A percentile compares a stretch with the other conserved stretches of the same genome.
These are phyloP conservation scores for Salix brachista DNA, from an alignment of 345 rosid genomes.

Conservation along the genomic window DNA sequence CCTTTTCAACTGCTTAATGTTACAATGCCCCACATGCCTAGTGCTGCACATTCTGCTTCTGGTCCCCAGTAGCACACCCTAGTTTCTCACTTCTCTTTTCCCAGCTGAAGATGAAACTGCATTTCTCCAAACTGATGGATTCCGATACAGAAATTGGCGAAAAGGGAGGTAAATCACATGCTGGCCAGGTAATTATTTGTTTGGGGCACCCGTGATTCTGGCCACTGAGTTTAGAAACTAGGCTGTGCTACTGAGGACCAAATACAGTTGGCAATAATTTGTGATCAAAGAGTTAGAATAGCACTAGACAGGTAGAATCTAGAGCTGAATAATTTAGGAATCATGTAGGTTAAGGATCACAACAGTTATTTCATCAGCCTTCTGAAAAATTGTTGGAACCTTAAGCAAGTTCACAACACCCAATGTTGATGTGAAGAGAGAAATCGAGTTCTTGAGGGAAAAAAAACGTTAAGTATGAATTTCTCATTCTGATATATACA, in stretches of 20 bases:
- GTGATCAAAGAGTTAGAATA: background rate
- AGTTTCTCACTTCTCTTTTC: background rate
- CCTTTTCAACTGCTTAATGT: slow-evolving; percentile 13
- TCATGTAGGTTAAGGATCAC: background rate
- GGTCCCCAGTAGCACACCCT: background rate
- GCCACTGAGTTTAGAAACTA: background rate
- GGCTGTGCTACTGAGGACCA: background rate
- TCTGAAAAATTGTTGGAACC: background rate
- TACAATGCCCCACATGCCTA: slow-evolving; percentile 11
- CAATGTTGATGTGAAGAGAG: background rate
- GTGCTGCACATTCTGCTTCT: slow-evolving; percentile 7
- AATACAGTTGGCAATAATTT: background rate
- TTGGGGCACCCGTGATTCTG: background rate
- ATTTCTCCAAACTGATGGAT: background rate
- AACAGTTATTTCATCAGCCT: background rate
- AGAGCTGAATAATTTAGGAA: background rate
- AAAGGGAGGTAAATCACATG: background rate
- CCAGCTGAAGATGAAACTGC: background rate
- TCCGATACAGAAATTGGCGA: no score
- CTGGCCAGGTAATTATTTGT: background rate
- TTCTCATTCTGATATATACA: no score
- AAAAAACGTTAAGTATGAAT: no score
- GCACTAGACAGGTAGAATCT: no score
- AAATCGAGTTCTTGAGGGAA: no score
- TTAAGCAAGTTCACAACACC: background rate